Percentiles rank a stretch among this genome's conserved stretches.
Conservation (phyloP, 805 yeast species). For the Schwanniomyces polymorphus region DNA sequence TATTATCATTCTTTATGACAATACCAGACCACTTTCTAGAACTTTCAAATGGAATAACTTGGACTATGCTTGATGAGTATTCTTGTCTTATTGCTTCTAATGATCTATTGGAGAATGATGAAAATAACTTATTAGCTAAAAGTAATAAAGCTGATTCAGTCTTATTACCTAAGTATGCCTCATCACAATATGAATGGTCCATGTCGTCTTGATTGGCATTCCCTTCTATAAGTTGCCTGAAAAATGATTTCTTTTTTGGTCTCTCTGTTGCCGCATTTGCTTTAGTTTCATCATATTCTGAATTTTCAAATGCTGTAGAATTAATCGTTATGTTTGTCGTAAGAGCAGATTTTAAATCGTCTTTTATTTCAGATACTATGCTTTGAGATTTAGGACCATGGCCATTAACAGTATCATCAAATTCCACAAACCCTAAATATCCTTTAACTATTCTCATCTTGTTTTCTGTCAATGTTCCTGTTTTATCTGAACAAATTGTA, state of each 20-base stretch:
- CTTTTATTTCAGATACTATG: constrained; percentile 17
- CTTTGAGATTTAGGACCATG: constrained; percentile 20
- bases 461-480: constrained; percentile 95
- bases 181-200: constrained; percentile 30
- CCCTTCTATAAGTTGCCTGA: constrained; percentile 22
- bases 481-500: constrained; percentile 94
- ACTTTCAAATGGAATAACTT: constrained; percentile 88
- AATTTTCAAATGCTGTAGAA: constrained; percentile 87
- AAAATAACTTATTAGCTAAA: constrained; percentile 60
- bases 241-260: constrained; percentile 29
- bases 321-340: constrained; percentile 67
- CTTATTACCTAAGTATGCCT: constrained; percentile 84
- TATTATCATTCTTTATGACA: constrained; percentile 51
- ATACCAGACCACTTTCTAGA: constrained; percentile 91
- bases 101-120: constrained; percentile 37
- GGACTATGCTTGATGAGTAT: constrained; percentile 45
- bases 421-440: constrained; percentile 54
- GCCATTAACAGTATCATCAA: constrained; percentile 46
- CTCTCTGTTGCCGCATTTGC: constrained; percentile 23
- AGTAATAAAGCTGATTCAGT: constrained; percentile 88
- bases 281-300: constrained; percentile 36
- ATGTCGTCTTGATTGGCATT: constrained; percentile 6
- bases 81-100: constrained; percentile 43
- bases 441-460: constrained; percentile 88
- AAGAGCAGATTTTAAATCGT: constrained; percentile 24